Percentiles rank a stretch among this genome's conserved stretches.
Conservation (phyloP, 495 filamentous ascomycete genomes). For the Melanomma pulvis-pyrius region DNA sequence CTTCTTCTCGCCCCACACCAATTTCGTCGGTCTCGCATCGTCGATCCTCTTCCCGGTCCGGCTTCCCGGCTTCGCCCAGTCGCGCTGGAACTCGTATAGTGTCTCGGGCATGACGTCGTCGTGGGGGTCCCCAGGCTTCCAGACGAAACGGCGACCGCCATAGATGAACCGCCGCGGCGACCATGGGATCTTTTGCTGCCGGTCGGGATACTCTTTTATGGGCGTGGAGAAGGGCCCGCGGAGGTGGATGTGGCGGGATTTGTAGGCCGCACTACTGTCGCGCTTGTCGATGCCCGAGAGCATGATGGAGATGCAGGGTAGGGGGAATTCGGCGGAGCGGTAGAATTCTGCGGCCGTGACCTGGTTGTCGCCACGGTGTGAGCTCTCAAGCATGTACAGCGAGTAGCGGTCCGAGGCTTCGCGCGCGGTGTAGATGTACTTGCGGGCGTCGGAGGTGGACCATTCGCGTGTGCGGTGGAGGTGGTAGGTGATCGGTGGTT, state of each 20-base stretch:
- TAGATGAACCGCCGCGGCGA: conserved; percentile 31
- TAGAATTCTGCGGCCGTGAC: conserved; percentile 30
- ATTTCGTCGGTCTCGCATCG: conserved; percentile 13
- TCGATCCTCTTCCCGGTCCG: conserved; percentile 29
- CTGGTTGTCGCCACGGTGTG: conserved; percentile 27
- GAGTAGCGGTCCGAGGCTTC: conserved; percentile 34
- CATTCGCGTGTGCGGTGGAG: conserved; percentile 35
- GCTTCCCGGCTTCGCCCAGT: conserved; percentile 29
- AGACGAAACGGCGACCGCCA: conserved; percentile 30
- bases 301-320: conserved; percentile 21
- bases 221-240: conserved; percentile 24
- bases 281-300: conserved; percentile 27
- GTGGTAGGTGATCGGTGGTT: conserved; percentile 28
- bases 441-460: conserved; percentile 27
- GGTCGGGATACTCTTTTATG: conserved; percentile 33
- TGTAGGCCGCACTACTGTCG: conserved; percentile 23
- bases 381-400: conserved; percentile 31
- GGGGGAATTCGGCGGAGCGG: conserved; percentile 30
- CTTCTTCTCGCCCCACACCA: conserved; percentile 36
- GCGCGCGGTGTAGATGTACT: conserved; percentile 33
- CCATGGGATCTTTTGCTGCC: conserved; percentile 29
- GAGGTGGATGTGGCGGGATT: conserved; percentile 30
- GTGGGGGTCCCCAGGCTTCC: conserved; percentile 32
- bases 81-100: conserved; percentile 29
- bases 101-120: conserved; percentile 37